Conservation (phyloP, 2,329 filamentous ascomycete species). For the Calonectria pteridis region DNA sequence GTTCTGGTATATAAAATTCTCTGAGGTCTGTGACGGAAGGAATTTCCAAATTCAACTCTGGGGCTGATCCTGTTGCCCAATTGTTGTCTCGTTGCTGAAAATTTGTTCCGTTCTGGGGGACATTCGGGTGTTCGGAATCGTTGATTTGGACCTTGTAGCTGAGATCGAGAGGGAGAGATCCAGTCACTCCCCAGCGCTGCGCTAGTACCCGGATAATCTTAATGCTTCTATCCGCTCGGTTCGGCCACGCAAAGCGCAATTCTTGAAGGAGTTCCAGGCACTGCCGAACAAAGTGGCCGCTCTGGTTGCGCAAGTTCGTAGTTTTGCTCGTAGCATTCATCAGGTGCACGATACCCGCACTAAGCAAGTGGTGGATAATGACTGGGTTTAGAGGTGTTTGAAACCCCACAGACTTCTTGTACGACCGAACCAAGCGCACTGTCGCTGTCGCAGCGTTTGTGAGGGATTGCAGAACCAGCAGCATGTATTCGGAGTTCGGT, state of each 20-base stretch:
- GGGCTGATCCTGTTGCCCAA: neutral
- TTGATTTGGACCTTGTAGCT: slow-evolving; percentile 5
- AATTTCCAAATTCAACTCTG: neutral
- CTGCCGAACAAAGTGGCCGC: neutral
- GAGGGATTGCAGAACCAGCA: neutral
- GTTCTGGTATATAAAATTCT: neutral
- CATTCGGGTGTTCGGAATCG: neutral
- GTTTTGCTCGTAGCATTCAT: slow-evolving; percentile 10
- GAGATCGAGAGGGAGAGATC: neutral
- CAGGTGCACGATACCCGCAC: slow-evolving; percentile 8
- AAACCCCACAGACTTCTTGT: neutral
- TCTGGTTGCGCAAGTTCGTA: neutral
- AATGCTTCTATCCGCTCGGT: slow-evolving; percentile 8
- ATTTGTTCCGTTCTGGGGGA: neutral
- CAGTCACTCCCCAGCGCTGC: slow-evolving; percentile 10
- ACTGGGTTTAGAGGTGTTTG: neutral
- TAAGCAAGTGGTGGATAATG: slow-evolving; percentile 9
- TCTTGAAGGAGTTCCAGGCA: neutral
- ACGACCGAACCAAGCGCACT: neutral
- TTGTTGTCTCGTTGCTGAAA: neutral
- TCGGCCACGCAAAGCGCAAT: neutral
- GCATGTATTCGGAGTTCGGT: neutral
- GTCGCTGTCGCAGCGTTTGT: neutral
- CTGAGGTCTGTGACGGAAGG: neutral
- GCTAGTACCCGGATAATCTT: slow-evolving; percentile 9